Conservation (phyloP, 768 basidiomycete genomes). For the Macrolepiota fuliginosa region DNA sequence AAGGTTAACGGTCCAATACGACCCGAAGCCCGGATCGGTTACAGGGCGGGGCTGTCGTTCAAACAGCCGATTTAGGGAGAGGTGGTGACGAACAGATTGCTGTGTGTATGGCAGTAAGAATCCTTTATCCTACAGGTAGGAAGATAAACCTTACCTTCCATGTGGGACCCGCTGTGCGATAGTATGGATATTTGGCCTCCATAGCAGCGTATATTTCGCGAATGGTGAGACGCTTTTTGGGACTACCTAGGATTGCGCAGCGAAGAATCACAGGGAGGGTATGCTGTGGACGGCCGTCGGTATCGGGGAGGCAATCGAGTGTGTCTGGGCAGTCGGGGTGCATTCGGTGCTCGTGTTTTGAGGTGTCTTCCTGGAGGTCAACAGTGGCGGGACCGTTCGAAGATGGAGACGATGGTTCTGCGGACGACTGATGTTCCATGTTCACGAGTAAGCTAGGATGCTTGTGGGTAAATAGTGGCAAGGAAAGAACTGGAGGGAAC, state of each 20-base stretch:
- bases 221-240: conserved; percentile 73
- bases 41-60: conserved; percentile 81
- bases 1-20: conserved; percentile 89
- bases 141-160: conserved; percentile 64
- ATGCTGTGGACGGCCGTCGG: conserved; percentile 76
- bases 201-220: conserved; percentile 85
- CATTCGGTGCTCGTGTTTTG: conserved; percentile 45
- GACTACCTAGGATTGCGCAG: conserved; percentile 79
- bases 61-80: conserved; percentile 79
- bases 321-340: conserved; percentile 80
- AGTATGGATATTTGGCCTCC: conserved; percentile 83
- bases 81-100: conserved; percentile 88
- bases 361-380: conserved; percentile 11
- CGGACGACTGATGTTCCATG: conserved; percentile 17
- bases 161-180: conserved; percentile 74
- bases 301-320: conserved; percentile 75
- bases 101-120: conserved; percentile 24
- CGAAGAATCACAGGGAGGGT: conserved; percentile 83
- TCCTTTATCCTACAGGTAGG: conserved; percentile 12
- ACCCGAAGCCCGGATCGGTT: conserved; percentile 84
- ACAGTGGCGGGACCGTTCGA: conserved; percentile 9
- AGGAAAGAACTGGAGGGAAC: conserved; percentile 19
- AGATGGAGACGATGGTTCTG: conserved; percentile 2
- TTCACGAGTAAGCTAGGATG: conserved; percentile 27
- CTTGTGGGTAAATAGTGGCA: conserved; percentile 13